Evolutionary conservation across 495 filamentous ascomycete genomes (phyloP).

Genomic region (Ramalina intermedia): DNA sequence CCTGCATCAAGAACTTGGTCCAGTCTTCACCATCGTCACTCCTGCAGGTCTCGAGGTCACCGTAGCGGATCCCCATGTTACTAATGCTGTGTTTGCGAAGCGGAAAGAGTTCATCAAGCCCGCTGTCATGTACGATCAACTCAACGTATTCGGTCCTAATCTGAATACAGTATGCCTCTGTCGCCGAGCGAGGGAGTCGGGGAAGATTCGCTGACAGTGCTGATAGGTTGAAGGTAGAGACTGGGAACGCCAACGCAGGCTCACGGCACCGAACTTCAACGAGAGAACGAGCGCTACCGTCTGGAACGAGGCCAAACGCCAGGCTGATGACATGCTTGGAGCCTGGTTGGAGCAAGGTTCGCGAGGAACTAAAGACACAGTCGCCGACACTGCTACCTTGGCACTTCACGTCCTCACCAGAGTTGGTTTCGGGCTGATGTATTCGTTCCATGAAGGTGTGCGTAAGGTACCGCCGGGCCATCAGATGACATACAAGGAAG

Average conservation of each 20-base stretch:
- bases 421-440: background rate
- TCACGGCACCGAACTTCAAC: slow-evolving; percentile 26
- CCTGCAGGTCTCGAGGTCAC: slow-evolving; percentile 27
- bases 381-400: slow-evolving; percentile 12
- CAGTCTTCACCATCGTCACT: slow-evolving; percentile 28
- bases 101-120: slow-evolving; percentile 30
- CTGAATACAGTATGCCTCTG: slow-evolving; percentile 16
- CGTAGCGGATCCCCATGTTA: slow-evolving; percentile 26
- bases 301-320: slow-evolving; percentile 23
- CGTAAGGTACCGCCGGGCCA: slow-evolving; percentile 4
- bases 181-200: background rate
- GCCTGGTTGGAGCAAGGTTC: slow-evolving; percentile 14
- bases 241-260: slow-evolving; percentile 27
- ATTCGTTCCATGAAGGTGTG: no score
- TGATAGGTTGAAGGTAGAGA: slow-evolving; percentile 16
- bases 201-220: background rate
- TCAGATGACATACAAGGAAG: slow-evolving; percentile 22
- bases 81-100: slow-evolving; percentile 23
- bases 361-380: slow-evolving; percentile 11
- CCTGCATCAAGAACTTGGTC: slow-evolving; percentile 27
- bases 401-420: slow-evolving; percentile 29
- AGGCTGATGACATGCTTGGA: slow-evolving; percentile 19
- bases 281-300: slow-evolving; percentile 24
- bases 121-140: slow-evolving; percentile 19
- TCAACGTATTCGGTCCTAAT: slow-evolving; percentile 26